Evolutionary conservation across 108 stramenopile species (phyloP).

Genomic region (Cyclotella distinguenda): DNA sequence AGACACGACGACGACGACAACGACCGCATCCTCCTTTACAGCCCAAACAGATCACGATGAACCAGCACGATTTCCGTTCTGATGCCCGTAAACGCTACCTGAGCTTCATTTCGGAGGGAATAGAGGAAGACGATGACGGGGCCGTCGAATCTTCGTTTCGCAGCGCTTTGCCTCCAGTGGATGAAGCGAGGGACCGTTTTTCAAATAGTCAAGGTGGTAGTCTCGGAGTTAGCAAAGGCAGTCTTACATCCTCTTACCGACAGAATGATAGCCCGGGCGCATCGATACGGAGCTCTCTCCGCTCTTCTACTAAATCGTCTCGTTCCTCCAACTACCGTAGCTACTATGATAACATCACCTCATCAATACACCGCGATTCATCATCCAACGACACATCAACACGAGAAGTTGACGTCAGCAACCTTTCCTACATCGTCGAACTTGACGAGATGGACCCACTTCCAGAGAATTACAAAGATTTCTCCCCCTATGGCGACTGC

Average conservation of each 20-base stretch:
- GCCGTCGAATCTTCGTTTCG: neutral
- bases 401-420: conserved; percentile 4
- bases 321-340: neutral
- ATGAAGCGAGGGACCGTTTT: neutral
- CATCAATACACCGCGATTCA: neutral
- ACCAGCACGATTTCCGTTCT: neutral
- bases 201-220: neutral
- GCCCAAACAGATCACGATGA: neutral
- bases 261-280: too few relatives aligned
- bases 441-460: neutral
- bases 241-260: too few relatives aligned
- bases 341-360: neutral
- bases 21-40: too few relatives aligned
- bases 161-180: neutral
- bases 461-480: conserved; percentile 1
- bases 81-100: neutral
- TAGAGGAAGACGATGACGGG: neutral
- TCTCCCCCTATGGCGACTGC: neutral
- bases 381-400: neutral
- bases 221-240: neutral
- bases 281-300: too few relatives aligned
- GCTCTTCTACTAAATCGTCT: too few relatives aligned
- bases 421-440: neutral
- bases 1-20: too few relatives aligned
- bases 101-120: neutral